Base-by-base conservation (phyloP, 2,329 filamentous ascomycete species). In the Neoascochyta sp. region DNA sequence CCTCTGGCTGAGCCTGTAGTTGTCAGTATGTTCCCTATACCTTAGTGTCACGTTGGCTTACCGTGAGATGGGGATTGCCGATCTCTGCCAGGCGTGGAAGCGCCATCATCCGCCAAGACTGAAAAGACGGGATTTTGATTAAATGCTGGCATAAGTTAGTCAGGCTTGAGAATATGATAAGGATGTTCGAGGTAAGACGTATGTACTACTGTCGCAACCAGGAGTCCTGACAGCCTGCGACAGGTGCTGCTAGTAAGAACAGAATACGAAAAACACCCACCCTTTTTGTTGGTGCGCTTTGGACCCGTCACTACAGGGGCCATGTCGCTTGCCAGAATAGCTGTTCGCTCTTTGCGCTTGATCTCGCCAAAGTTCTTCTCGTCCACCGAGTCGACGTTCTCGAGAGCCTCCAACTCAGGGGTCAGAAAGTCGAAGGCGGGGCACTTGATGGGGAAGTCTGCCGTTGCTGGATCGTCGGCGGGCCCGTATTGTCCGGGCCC, bases 271-370 rank as follows among this genome's bases (percentile, higher is more conserved):
- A 19, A 8, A 3, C 6, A 55, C 50, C 59, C 31, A 52, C 66
- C 66, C 40, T 70, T 70, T 47, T 70, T 72, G 34, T 65, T 62
- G 1, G 66, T 68, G 7, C 69, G 62, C 53, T 72, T 73, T 3
- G 70, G 65, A 5, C 69, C 69, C 6, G 69, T 71, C 45, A 72
- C 78, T 5, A 82, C 69, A 34, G 81, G 82, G 16, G 77, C 78
- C 57, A 84, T 81, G 50, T 89, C 85, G 50, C 80, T 81, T 41
- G 83, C 81, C 28, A 89, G 74, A 42, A 89, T 89, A 48, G 66
- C 55, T 45, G 80, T 81, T 29, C 84, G 73, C 60, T 86, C 83
- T 52, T 78, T 80, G 62, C 84, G 78, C 67, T 88, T 89, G 45
- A 75, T 71, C 42, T 78, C 71, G 16, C 84, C 84, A 64, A 86